Conservation (phyloP, 108 stramenopile species). For the Cyclotella kingstonii region DNA sequence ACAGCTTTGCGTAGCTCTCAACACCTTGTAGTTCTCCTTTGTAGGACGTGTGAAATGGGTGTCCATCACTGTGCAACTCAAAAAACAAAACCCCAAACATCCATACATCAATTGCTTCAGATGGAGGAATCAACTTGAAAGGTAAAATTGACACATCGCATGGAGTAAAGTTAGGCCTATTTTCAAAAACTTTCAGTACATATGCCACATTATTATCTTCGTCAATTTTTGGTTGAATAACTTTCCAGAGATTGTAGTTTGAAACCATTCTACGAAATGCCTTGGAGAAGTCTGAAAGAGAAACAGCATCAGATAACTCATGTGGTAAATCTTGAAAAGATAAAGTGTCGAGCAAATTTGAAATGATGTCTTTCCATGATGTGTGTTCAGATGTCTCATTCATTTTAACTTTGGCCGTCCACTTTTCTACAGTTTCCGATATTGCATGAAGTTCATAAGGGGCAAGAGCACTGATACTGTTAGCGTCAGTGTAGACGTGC, state of each 20-base stretch:
- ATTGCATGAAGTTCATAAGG: slow-evolving; percentile 35
- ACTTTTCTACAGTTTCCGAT: slow-evolving; percentile 46
- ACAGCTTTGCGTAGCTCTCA: slow-evolving; percentile 13
- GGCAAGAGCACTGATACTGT: slow-evolving; percentile 13
- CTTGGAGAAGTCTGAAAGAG: slow-evolving; percentile 10
- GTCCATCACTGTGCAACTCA: slow-evolving; percentile 56
- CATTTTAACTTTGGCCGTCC: too few species aligned
- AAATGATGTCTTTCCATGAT: slow-evolving; percentile 42
- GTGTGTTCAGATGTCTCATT: too few species aligned
- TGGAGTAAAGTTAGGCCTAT: slow-evolving; percentile 27
- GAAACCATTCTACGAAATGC: slow-evolving; percentile 29
- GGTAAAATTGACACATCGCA: slow-evolving; percentile 48
- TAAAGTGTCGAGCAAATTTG: slow-evolving; percentile 33
- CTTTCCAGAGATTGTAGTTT: slow-evolving; percentile 31
- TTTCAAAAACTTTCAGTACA: slow-evolving; percentile 56
- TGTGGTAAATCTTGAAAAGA: slow-evolving; percentile 43
- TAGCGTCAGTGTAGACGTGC: slow-evolving; percentile 28
- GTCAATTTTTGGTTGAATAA: slow-evolving; percentile 55
- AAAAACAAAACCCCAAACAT: slow-evolving; percentile 65
- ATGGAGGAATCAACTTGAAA: slow-evolving; percentile 51
- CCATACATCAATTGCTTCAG: slow-evolving; percentile 65
- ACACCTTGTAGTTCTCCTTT: slow-evolving; percentile 26
- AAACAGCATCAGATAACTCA: slow-evolving; percentile 14
- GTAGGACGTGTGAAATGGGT: slow-evolving; percentile 44
- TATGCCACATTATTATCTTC: slow-evolving; percentile 44